phyloP scores from a whole-genome alignment of 768 basidiomycete genomes.

The Tricholoma hemisulphureum region DNA sequence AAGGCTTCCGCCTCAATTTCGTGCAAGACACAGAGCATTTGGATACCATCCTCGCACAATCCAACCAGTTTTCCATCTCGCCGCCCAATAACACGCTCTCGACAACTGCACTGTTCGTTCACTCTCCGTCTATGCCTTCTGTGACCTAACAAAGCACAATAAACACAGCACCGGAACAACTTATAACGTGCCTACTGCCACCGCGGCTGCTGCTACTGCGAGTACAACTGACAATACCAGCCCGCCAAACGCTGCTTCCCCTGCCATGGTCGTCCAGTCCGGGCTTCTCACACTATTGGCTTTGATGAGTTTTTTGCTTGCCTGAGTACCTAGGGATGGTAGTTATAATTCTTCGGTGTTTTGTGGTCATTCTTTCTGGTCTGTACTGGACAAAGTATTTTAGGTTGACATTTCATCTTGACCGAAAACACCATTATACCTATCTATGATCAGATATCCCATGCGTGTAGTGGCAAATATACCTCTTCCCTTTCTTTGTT shows the following conservation, averaged over 20 bases:
- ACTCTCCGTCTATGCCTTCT: background rate
- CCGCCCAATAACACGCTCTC: conserved; percentile 17
- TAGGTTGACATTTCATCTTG: background rate
- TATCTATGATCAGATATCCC: background rate
- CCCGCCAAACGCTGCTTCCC: conserved; percentile 23
- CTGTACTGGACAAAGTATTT: background rate
- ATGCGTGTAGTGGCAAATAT: background rate
- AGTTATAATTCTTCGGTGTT: background rate
- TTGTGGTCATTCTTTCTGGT: background rate
- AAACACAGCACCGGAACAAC: conserved; percentile 3
- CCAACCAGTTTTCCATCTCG: conserved; percentile 52
- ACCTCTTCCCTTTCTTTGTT: background rate
- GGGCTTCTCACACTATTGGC: conserved; percentile 29
- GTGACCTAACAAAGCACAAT: conserved; percentile 3
- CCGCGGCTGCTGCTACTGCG: conserved; percentile 6
- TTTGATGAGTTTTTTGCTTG: conserved; percentile 17
- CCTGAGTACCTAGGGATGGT: conserved; percentile 1
- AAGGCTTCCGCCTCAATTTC: conserved; percentile 70
- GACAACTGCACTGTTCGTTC: conserved; percentile 16
- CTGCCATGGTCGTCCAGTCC: conserved; percentile 14
- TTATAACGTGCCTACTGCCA: conserved; percentile 8
- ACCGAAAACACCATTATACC: background rate
- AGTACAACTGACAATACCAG: too few species aligned
- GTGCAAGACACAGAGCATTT: conserved; percentile 47
- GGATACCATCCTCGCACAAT: conserved; percentile 68